Evolutionary conservation across 148 eudicot species (phyloP).

Genomic region (Chenopodium album): DNA sequence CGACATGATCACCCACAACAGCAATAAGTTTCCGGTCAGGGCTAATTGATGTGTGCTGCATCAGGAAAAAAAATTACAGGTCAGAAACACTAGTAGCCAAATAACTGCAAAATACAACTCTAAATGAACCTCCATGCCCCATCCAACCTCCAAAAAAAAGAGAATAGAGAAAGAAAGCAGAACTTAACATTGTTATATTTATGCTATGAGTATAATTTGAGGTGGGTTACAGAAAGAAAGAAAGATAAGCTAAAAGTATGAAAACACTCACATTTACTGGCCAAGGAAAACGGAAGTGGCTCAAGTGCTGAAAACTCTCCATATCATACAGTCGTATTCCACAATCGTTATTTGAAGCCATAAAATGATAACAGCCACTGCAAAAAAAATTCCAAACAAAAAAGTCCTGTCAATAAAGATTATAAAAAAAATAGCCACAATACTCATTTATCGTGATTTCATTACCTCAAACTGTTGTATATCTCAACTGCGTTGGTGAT

Average conservation of each 20-base stretch:
- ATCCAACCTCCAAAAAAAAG: no score
- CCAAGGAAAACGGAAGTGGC: constrained; percentile 77
- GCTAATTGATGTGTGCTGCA: constrained; percentile 91
- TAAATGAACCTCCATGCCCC: not conserved
- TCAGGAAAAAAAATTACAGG: not conserved
- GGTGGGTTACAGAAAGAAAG: not conserved
- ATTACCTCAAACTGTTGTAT: constrained; percentile 62
- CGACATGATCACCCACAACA: constrained; percentile 77
- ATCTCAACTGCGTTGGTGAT: constrained; percentile 90
- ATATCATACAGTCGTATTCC: constrained; percentile 77
- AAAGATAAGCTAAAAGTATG: not conserved
- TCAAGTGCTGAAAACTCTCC: constrained; percentile 81
- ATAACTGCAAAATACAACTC: not conserved
- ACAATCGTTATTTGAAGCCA: constrained; percentile 80
- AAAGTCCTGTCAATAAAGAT: not conserved
- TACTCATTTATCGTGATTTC: not conserved
- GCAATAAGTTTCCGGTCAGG: constrained; percentile 68
- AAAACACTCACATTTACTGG: constrained; percentile 74
- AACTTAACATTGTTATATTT: not conserved
- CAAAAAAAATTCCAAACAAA: constrained; percentile 7
- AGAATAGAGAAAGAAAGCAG: not conserved
- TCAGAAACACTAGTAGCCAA: not conserved
- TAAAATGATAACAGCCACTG: constrained; percentile 74
- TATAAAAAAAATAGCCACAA: not conserved
- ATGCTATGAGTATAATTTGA: not conserved